phyloP scores from a whole-genome alignment of 164 flowering plant genomes.

The Stephania yunnanensis region DNA sequence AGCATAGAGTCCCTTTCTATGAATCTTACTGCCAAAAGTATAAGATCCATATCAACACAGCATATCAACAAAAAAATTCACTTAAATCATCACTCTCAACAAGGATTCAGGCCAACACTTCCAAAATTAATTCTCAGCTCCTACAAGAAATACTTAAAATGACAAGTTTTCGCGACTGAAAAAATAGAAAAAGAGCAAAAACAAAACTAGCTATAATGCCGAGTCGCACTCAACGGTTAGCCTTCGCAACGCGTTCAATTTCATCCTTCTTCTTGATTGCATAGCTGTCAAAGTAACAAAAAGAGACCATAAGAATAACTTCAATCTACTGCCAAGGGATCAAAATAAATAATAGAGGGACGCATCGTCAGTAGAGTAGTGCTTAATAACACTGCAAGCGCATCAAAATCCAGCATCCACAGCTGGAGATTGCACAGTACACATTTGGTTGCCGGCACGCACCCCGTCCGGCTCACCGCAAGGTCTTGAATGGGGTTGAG shows the following conservation, averaged over 20 bases:
- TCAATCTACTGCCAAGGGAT: not conserved
- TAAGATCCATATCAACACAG: too few relatives aligned
- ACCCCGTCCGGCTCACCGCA: too few relatives aligned
- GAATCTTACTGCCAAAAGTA: too few relatives aligned
- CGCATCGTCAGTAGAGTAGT: not conserved
- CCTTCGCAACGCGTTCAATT: slow-evolving; percentile 15
- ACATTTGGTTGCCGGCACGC: too few relatives aligned
- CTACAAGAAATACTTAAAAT: not conserved
- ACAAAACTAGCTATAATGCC: too few relatives aligned
- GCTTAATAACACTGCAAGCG: not conserved
- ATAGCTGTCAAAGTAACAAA: not conserved
- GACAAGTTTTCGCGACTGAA: not conserved
- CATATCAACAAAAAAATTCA: too few relatives aligned
- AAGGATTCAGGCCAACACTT: not conserved
- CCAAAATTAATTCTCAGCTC: not conserved
- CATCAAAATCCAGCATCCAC: not conserved
- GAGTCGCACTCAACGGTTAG: slow-evolving; percentile 1
- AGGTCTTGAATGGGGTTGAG: too few relatives aligned
- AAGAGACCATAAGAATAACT: not conserved
- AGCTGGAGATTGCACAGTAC: too few relatives aligned
- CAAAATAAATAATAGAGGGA: too few relatives aligned
- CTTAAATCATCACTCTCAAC: too few relatives aligned
- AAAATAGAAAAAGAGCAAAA: too few relatives aligned
- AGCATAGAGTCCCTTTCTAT: too few relatives aligned
- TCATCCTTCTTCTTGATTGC: not conserved